These are phyloP conservation scores for Claviceps cyperi DNA, from an alignment of 2,329 filamentous ascomycete species.

Conservation along the genomic window DNA sequence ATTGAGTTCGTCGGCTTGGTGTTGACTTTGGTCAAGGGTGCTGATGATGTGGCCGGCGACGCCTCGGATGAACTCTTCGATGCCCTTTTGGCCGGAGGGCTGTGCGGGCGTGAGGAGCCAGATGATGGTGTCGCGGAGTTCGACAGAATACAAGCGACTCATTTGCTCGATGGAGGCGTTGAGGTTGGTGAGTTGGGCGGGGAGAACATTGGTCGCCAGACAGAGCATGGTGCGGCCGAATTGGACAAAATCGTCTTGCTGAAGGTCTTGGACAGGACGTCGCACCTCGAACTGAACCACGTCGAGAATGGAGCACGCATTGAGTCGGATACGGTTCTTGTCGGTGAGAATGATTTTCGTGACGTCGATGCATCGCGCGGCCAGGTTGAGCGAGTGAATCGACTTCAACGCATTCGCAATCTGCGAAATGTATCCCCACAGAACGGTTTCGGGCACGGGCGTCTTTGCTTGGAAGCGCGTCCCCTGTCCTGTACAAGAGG, in stretches of 20 bases:
- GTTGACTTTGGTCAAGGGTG: conserved; percentile 65
- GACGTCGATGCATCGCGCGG: conserved; percentile 71
- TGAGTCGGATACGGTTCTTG: conserved; percentile 78
- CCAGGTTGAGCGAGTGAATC: conserved; percentile 68
- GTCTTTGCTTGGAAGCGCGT: conserved; percentile 31
- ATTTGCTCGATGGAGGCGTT: conserved; percentile 64
- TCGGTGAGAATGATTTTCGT: conserved; percentile 84
- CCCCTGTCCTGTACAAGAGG: conserved; percentile 20
- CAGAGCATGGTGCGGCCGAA: conserved; percentile 77
- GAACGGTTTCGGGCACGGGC: conserved; percentile 51
- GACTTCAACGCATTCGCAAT: conserved; percentile 76
- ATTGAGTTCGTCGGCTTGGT: conserved; percentile 60
- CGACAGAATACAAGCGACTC: conserved; percentile 58
- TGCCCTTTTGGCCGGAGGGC: conserved; percentile 45
- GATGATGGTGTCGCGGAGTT: conserved; percentile 62
- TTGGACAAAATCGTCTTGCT: conserved; percentile 74
- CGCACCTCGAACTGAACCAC: conserved; percentile 69
- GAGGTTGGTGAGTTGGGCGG: conserved; percentile 41
- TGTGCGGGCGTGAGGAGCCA: conserved; percentile 65
- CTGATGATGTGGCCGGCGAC: conserved; percentile 66
- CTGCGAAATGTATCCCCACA: conserved; percentile 91
- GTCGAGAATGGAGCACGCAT: conserved; percentile 78
- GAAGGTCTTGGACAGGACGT: conserved; percentile 56
- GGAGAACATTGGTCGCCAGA: conserved; percentile 55
- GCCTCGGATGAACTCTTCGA: conserved; percentile 64